Conservation (phyloP, 1,284 basidiomycete species). For the Sphagnurus paluster region DNA sequence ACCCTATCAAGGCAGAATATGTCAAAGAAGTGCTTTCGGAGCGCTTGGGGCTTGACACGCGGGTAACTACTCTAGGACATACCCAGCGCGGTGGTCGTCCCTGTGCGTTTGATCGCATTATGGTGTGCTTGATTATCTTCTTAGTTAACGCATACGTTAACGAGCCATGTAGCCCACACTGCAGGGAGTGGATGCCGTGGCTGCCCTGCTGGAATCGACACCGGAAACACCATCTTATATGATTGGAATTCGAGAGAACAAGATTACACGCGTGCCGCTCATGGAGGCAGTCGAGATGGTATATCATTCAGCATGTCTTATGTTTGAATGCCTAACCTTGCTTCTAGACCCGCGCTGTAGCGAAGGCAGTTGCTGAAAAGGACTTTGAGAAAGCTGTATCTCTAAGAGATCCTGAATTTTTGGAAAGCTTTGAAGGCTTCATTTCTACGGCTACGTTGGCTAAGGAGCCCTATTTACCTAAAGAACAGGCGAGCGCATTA, state of each 20-base stretch:
- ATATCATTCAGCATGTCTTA: slow-evolving; percentile 4
- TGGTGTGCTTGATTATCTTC: slow-evolving; percentile 49
- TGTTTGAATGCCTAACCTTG: slow-evolving; percentile 1
- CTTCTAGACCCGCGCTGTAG: slow-evolving; percentile 80
- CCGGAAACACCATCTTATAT: slow-evolving; percentile 95
- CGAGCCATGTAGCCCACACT: slow-evolving; percentile 72
- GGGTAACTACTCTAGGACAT: slow-evolving; percentile 98
- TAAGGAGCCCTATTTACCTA: slow-evolving; percentile 60
- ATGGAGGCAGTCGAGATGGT: slow-evolving; percentile 92
- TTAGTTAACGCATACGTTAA: not conserved
- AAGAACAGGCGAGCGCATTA: slow-evolving; percentile 58
- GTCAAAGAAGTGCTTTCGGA: slow-evolving; percentile 90
- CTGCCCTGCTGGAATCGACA: slow-evolving; percentile 86
- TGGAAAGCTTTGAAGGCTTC: slow-evolving; percentile 87
- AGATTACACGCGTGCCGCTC: slow-evolving; percentile 89
- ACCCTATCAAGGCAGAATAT: slow-evolving; percentile 89
- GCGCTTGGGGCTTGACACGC: slow-evolving; percentile 88
- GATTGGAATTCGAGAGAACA: slow-evolving; percentile 96
- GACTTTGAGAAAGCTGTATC: slow-evolving; percentile 89
- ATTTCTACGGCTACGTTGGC: slow-evolving; percentile 68
- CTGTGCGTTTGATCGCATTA: slow-evolving; percentile 89
- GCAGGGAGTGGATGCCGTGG: slow-evolving; percentile 93
- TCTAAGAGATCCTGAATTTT: slow-evolving; percentile 90
- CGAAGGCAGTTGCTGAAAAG: slow-evolving; percentile 79
- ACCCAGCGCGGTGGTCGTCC: slow-evolving; percentile 95